A percentile compares a stretch with the other conserved stretches of the same genome.
phyloP scores from a whole-genome alignment of 139 green algal genomes.

The Yamagishiella unicocca region DNA sequence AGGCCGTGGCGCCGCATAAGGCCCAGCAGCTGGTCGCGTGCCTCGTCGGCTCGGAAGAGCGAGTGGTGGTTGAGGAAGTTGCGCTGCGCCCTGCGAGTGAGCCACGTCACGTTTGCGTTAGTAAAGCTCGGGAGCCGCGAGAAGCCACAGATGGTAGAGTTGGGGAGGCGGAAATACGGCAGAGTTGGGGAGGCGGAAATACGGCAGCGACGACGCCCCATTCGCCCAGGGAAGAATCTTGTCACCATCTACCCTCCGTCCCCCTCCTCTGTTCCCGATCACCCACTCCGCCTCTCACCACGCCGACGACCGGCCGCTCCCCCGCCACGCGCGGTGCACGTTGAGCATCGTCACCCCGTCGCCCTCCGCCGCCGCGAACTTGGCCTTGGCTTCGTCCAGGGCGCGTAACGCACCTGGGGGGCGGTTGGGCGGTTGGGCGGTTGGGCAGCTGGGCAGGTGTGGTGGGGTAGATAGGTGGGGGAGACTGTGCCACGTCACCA shows the following conservation, averaged over 20 bases:
- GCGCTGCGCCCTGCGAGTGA: conserved; percentile 54
- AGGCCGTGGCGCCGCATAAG: conserved; percentile 71
- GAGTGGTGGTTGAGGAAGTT: conserved; percentile 81
- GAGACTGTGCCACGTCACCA: not conserved
- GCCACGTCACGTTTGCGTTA: no score
- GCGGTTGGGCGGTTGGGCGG: not conserved
- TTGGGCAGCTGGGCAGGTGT: not conserved
- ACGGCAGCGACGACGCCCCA: no score
- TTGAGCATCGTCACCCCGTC: conserved; percentile 85
- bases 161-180: no score
- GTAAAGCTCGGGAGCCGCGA: no score
- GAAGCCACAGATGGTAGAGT: no score
- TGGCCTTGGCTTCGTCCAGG: conserved; percentile 65
- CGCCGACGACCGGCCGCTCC: conserved; percentile 53
- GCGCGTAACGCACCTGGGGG: conserved; percentile 43
- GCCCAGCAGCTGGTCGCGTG: conserved; percentile 62
- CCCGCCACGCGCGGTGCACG: conserved; percentile 86
- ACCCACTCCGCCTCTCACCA: conserved; percentile 54
- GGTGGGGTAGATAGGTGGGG: not conserved
- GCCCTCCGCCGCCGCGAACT: conserved; percentile 84
- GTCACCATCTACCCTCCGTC: no score
- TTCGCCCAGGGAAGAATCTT: no score
- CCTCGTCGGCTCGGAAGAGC: conserved; percentile 81
- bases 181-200: no score
- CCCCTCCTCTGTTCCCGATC: not conserved